Evolutionary conservation across 139 green algal species (phyloP).

Genomic region (Coccomyxa sp.): DNA sequence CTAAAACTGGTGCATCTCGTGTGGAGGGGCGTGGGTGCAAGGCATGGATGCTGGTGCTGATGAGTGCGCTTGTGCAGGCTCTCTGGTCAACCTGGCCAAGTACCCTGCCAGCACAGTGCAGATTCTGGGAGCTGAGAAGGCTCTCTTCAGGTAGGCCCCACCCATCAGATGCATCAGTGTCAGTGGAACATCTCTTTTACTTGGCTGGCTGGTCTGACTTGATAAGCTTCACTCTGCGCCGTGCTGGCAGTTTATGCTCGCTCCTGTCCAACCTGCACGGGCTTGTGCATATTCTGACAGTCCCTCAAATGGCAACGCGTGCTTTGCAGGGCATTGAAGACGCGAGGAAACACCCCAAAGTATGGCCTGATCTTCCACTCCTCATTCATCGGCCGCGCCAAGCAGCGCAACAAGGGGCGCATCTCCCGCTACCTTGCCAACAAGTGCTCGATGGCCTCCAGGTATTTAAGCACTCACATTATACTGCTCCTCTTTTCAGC

Average conservation of each 20-base stretch:
- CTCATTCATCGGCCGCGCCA: conserved; percentile 94
- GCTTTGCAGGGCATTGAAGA: conserved; percentile 91
- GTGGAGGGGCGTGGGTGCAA: background rate
- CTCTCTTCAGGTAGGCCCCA: conserved; percentile 81
- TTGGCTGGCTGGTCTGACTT: conserved; percentile 34
- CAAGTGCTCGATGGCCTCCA: conserved; percentile 95
- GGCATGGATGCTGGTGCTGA: background rate
- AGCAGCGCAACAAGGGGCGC: conserved; percentile 95
- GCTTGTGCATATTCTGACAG: background rate
- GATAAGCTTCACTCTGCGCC: too few species aligned
- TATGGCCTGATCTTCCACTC: conserved; percentile 99
- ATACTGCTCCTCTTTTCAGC: background rate
- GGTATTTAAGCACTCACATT: background rate
- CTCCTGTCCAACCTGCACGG: too few species aligned
- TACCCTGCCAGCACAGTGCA: conserved; percentile 97
- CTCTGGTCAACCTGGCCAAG: conserved; percentile 96
- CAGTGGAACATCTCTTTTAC: background rate
- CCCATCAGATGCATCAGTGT: background rate
- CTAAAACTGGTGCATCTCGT: background rate
- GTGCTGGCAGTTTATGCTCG: too few species aligned
- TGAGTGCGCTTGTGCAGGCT: conserved; percentile 52
- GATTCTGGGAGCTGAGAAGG: conserved; percentile 99
- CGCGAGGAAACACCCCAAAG: conserved; percentile 98
- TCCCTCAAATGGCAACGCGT: conserved; percentile 58
- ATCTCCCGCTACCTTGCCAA: conserved; percentile 98